Conservation (phyloP, 306 rosid species). For the Citrullus amarus region DNA sequence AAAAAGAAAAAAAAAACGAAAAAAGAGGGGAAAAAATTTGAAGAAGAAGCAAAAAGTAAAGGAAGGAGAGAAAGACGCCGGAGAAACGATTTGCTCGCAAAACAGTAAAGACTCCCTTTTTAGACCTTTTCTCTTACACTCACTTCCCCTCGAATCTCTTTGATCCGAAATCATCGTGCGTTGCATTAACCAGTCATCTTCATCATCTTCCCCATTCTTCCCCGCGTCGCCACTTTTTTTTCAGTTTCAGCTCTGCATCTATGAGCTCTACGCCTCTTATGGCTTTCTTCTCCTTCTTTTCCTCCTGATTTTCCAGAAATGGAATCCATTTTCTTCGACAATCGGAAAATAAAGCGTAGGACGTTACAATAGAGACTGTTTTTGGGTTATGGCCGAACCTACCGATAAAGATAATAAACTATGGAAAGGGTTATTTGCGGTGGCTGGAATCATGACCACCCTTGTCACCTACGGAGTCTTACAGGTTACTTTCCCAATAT, state of each 20-base stretch:
- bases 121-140: not conserved
- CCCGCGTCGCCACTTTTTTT: not conserved
- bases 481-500: constrained; percentile 37
- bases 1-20: too few species aligned
- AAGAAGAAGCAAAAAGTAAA: not conserved
- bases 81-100: not conserved
- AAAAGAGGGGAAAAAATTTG: not conserved
- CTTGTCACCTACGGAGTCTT: constrained; percentile 90
- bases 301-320: not conserved
- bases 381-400: constrained; percentile 49
- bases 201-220: not conserved
- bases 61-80: not conserved
- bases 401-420: constrained; percentile 29
- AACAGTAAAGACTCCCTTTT: constrained; percentile 3
- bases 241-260: constrained; percentile 4
- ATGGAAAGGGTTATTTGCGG: constrained; percentile 58
- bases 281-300: not conserved
- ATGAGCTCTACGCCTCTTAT: not conserved
- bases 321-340: not conserved
- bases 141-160: not conserved
- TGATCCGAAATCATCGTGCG: constrained; percentile 12
- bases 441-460: constrained; percentile 78
- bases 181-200: not conserved
- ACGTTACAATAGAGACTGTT: not conserved
- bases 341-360: not conserved